Conservation (phyloP, 345 rosid species). For the Diplotaxis tenuifolia region DNA sequence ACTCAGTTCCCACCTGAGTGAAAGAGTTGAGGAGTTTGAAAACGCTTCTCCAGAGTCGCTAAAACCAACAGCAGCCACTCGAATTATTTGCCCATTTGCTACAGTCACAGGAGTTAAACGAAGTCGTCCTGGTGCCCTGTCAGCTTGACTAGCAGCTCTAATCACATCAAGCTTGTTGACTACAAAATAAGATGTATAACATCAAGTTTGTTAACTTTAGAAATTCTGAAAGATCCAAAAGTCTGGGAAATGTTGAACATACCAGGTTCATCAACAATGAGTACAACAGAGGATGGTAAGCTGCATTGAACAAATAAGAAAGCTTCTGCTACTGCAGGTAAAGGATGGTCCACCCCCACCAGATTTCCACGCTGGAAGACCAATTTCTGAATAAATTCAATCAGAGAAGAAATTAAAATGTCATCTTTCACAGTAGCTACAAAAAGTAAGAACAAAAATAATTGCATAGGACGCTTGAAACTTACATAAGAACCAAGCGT, state of each 20-base stretch:
- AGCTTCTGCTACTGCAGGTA: constrained; percentile 69
- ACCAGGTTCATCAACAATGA: constrained; percentile 92
- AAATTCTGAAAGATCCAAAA: constrained; percentile 14
- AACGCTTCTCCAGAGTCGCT: constrained; percentile 64
- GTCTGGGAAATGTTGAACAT: constrained; percentile 31
- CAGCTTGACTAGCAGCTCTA: constrained; percentile 57
- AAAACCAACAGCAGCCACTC: constrained; percentile 76
- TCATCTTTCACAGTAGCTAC: constrained; percentile 14
- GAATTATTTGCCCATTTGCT: constrained; percentile 82
- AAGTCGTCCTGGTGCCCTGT: constrained; percentile 49
- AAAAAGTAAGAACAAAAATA: constrained; percentile 9
- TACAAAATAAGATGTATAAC: constrained; percentile 41
- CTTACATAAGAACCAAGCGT: constrained; percentile 69
- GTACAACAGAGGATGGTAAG: constrained; percentile 68
- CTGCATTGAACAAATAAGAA: constrained; percentile 57
- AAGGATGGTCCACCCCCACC: constrained; percentile 74
- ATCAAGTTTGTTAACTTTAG: constrained; percentile 59
- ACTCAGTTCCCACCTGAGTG: constrained; percentile 75
- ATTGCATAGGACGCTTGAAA: constrained; percentile 14
- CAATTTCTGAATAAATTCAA: constrained; percentile 52
- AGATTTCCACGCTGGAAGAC: constrained; percentile 80
- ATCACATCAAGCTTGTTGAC: constrained; percentile 68
- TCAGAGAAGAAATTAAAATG: constrained; percentile 25
- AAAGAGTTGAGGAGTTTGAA: constrained; percentile 90
- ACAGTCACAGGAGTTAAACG: constrained; percentile 67